Evolutionary conservation across 2,329 filamentous ascomycete genomes (phyloP).

Genomic region (Alternaria novae-zelandiae): DNA sequence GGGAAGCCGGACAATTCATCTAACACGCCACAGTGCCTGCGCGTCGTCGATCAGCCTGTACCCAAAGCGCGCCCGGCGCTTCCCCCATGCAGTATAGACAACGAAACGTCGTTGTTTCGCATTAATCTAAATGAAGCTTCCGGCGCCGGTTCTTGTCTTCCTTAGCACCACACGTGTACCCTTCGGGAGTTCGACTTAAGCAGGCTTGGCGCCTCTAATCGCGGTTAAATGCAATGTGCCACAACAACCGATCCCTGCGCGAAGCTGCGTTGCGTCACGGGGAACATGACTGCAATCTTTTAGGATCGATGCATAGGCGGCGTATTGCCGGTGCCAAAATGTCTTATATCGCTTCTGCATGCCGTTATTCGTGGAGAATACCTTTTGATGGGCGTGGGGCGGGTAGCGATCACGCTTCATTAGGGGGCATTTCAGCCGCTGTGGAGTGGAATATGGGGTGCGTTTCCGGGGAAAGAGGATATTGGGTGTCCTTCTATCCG

Average conservation of each 20-base stretch:
- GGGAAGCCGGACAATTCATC: neutral
- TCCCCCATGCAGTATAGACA: neutral
- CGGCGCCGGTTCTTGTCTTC: constrained; percentile 22
- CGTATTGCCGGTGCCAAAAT: constrained; percentile 2
- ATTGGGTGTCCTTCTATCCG: neutral
- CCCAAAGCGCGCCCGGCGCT: neutral
- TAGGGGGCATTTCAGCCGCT: neutral
- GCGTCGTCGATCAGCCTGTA: neutral
- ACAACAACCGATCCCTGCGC: constrained; percentile 9
- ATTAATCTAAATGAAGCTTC: constrained; percentile 28
- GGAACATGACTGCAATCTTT: neutral
- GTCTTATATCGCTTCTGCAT: neutral
- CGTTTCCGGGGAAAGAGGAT: neutral
- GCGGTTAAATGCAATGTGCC: constrained; percentile 7
- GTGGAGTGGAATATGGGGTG: neutral
- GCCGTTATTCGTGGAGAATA: constrained; percentile 7
- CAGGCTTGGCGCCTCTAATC: neutral
- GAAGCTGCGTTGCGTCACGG: neutral
- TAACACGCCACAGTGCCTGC: neutral
- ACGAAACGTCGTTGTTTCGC: neutral
- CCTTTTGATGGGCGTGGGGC: neutral
- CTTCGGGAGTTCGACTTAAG: neutral
- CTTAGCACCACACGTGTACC: constrained; percentile 1
- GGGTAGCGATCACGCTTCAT: neutral
- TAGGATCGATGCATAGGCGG: neutral